phyloP scores from a whole-genome alignment of 2,329 filamentous ascomycete genomes.

The Trichoderma lentiforme region DNA sequence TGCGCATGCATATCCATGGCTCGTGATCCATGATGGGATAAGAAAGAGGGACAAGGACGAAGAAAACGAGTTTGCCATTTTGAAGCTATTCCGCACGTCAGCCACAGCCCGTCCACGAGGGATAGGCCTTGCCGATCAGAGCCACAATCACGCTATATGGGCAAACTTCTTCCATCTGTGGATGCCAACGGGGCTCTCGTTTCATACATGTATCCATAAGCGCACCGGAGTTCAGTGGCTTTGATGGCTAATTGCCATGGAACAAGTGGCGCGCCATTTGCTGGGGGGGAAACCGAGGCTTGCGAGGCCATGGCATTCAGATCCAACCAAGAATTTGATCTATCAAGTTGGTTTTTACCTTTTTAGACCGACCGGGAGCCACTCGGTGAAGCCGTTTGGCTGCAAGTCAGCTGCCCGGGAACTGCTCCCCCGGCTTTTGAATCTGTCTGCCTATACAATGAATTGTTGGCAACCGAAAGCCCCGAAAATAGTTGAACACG shows the following conservation, averaged over 20 bases:
- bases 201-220: constrained; percentile 5
- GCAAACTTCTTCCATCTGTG: not conserved
- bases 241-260: constrained; percentile 3
- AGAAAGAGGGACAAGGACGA: not conserved
- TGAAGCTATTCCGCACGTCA: not conserved
- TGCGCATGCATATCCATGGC: constrained; percentile 15
- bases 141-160: constrained; percentile 14
- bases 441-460: not conserved
- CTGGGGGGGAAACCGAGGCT: not conserved
- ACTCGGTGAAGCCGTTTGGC: constrained; percentile 11
- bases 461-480: not conserved
- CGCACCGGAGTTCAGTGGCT: constrained; percentile 9
- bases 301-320: not conserved
- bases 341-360: not conserved
- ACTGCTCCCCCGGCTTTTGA: not conserved
- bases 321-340: not conserved
- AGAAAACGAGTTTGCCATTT: not conserved
- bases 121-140: constrained; percentile 11
- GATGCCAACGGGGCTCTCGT: not conserved
- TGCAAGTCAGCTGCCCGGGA: not conserved
- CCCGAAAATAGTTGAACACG: not conserved
- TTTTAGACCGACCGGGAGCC: not conserved
- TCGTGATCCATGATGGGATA: constrained; percentile 4
- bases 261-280: constrained; percentile 5
- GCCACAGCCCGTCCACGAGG: not conserved